Base-by-base conservation (phyloP, 2,329 filamentous ascomycete genomes). In the Paracamarosporium sp. region DNA sequence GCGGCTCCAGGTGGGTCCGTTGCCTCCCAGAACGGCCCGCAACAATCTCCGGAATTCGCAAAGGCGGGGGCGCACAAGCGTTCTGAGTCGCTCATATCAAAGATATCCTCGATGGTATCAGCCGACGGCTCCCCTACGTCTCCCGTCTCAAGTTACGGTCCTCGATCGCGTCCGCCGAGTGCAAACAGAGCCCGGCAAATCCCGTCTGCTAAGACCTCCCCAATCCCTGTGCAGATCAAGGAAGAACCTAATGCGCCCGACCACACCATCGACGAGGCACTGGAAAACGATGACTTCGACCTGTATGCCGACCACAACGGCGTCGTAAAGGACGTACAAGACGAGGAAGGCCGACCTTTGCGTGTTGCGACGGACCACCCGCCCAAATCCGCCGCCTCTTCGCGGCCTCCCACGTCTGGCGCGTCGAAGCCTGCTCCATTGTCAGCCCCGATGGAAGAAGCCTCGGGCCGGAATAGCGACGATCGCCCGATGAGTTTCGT, bases 401-500 rank as follows among this genome's bases (percentile, higher is more conserved):
- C 55, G 9, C 59, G 59, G n/a, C 45, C 54, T 41, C 36, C 44
- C 27, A 31, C 30, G 17, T 36, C 59, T 5, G 46, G 50, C 28
- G 31, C 24, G 30, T 45, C 56, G 12, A 50, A 58, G 20, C 7
- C 40, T 24, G 27, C 25, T 30, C 30, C 48, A 36, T 40, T 30
- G 25, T 45, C 61, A 41, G 59, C 62, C 33, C 38, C 60, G 12
- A 60, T 57, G n/a, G 66, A 71, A 30, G 68, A 64, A 7, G 65
- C 65, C 4, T 31, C 45, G 12, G 57, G 63, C 33, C 66, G 70
- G 46, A 71, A 69, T 46, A 75, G 72, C 53, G 62, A 62, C 12
- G 74, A 74, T 27, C 64, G 74, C 20, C 74, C 73, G 5, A 76
- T 76, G 74, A 76, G 74, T 59, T 76, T 76, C 48, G 56, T 75